A percentile compares a stretch with the other conserved stretches of the same genome.
Evolutionary conservation across 371 early-diverging fungal genomes (phyloP).

Genomic region (Syncephalastrum racemosum): DNA sequence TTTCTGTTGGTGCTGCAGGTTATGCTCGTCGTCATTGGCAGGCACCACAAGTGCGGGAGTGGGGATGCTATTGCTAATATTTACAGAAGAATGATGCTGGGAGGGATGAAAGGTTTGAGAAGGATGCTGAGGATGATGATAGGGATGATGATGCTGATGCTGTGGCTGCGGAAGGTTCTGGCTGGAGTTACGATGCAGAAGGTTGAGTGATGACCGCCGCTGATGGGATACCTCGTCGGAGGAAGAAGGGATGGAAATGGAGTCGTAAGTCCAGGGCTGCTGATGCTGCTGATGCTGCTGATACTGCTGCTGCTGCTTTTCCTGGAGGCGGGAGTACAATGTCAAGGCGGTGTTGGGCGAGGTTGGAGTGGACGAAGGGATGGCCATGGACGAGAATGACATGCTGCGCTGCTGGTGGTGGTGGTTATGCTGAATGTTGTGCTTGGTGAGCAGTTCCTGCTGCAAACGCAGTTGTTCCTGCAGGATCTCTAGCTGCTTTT

Average conservation of each 20-base stretch:
- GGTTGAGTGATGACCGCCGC: too few species aligned
- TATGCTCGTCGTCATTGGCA: conserved; percentile 11
- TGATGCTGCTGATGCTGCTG: conserved; percentile 4
- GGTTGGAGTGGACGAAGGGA: conserved; percentile 6
- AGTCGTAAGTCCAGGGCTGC: conserved; percentile 2
- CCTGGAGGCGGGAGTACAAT: conserved; percentile 8
- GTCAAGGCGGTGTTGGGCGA: conserved; percentile 1
- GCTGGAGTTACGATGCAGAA: too few species aligned
- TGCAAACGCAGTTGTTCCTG: conserved; percentile 40
- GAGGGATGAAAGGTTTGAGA: too few species aligned
- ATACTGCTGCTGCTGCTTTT: neutral
- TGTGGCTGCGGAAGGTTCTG: too few species aligned
- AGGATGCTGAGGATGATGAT: too few species aligned
- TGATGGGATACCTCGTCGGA: neutral
- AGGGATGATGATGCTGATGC: too few species aligned
- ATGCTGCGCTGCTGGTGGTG: neutral
- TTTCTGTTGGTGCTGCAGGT: conserved; percentile 5
- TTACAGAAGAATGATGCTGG: too few species aligned
- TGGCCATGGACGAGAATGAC: conserved; percentile 6
- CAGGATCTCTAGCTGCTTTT: conserved; percentile 34
- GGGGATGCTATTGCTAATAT: conserved; percentile 5
- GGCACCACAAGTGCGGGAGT: conserved; percentile 23
- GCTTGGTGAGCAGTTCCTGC: conserved; percentile 27
- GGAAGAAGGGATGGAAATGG: conserved; percentile 19
- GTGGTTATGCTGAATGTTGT: conserved; percentile 7